Evolutionary conservation across 768 basidiomycete species (phyloP).

Genomic region (Pleurotus sapidus): DNA sequence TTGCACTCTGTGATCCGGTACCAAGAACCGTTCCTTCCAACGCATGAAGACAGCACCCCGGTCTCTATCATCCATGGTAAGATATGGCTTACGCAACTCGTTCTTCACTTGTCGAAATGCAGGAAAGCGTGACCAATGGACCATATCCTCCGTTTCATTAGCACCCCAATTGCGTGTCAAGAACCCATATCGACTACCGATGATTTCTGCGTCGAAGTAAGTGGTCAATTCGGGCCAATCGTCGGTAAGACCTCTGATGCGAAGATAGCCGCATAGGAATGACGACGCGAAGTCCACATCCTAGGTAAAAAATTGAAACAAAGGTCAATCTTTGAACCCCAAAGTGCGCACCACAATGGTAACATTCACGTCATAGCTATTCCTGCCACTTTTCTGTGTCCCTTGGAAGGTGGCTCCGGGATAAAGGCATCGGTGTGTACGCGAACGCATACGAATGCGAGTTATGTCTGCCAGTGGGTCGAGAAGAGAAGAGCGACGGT

Average conservation of each 20-base stretch:
- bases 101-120: slow-evolving; percentile 80
- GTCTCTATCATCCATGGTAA: slow-evolving; percentile 76
- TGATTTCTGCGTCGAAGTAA: slow-evolving; percentile 96
- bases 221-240: slow-evolving; percentile 96
- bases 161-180: slow-evolving; percentile 90
- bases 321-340: slow-evolving; percentile 7
- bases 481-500: slow-evolving; percentile 19
- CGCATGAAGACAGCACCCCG: slow-evolving; percentile 90
- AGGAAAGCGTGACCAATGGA: slow-evolving; percentile 94
- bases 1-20: slow-evolving; percentile 91
- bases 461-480: slow-evolving; percentile 75
- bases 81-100: slow-evolving; percentile 73
- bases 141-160: slow-evolving; percentile 85
- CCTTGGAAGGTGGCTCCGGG: slow-evolving; percentile 88
- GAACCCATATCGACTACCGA: slow-evolving; percentile 88
- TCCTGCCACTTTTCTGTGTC: slow-evolving; percentile 91
- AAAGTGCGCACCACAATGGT: slow-evolving; percentile 76
- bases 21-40: slow-evolving; percentile 95
- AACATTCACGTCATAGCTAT: slow-evolving; percentile 92
- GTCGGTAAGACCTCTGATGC: slow-evolving; percentile 89
- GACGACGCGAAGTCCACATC: slow-evolving; percentile 89
- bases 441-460: slow-evolving; percentile 67
- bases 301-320: slow-evolving; percentile 32
- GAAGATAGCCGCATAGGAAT: slow-evolving; percentile 86
- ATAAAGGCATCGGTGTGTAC: slow-evolving; percentile 76